Evolutionary conservation across 2,329 filamentous ascomycete genomes (phyloP), one percentile per base, ranked within the genome.

Genomic region (Chrysoporthe austroafricana): DNA sequence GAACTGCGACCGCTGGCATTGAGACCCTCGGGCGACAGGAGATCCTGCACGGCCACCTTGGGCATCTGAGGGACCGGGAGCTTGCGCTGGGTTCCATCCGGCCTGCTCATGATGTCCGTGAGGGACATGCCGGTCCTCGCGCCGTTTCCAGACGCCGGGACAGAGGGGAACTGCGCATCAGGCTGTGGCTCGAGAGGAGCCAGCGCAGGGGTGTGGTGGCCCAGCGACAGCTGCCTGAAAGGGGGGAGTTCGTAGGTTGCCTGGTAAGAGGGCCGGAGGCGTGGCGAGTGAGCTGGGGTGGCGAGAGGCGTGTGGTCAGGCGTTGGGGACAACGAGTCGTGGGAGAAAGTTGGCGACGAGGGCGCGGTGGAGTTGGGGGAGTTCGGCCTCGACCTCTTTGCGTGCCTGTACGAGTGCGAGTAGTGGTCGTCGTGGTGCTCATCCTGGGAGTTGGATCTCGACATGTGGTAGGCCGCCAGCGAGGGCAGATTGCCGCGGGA

Each of bases 241-340:
- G 92, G 93, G 43, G 96, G 95, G 65, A 98, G 85, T 78, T 97
- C 94, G 73, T 83, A 81, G 65, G 95, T 85, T 72, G 91, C 89
- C 72, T 83, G 87, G 75, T 92, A 91, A 6, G 69, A 70, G 3
- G 95, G 93, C 69, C 94, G 88, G 73, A 99, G 85, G 56, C 96
- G 92, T 63, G 96, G 96, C 21, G 94, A 97, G 79, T 98, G 96
- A 56, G 94, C 95, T 4, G 95, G 95, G 5, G 95, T 99, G 39
- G 94, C 95, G 66, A 98, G 89, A n/a, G 95, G 95, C n/a, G 96
- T 98, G 83, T 97, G 94, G 76, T 98, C 95, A 13, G 95, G 96
- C 1, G 95, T 99, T 4, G 95, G 96, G 11, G 95, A 98, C 59
- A 95, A 86, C 13, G 95, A 97, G 79, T 97, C 94, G 80, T 97